These are phyloP conservation scores for Glycine tomentella DNA, from an alignment of 306 rosid species.

Conservation along the genomic window DNA sequence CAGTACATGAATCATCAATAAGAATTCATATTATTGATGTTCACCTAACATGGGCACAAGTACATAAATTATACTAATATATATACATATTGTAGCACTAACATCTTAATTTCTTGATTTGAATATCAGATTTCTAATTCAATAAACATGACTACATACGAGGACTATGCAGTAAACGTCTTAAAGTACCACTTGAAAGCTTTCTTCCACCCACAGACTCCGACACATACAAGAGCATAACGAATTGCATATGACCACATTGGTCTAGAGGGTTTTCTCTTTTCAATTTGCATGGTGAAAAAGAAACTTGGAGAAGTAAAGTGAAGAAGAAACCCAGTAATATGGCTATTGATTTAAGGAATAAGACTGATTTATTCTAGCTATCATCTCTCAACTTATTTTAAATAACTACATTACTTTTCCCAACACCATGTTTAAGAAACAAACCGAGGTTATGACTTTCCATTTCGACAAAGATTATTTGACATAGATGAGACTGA, in stretches of 20 bases:
- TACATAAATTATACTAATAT: background rate
- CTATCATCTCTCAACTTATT: background rate
- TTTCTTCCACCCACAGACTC: slow-evolving; percentile 27
- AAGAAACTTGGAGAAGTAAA: background rate
- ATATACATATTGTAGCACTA: background rate
- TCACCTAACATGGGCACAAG: too few species aligned
- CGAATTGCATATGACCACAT: slow-evolving; percentile 11
- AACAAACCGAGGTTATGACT: background rate
- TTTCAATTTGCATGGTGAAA: background rate
- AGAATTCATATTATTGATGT: too few species aligned
- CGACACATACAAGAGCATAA: slow-evolving; percentile 22
- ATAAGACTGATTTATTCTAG: background rate
- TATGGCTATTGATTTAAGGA: slow-evolving; percentile 19
- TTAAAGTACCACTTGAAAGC: slow-evolving; percentile 39
- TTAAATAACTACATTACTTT: background rate
- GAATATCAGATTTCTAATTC: background rate
- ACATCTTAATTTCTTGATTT: background rate
- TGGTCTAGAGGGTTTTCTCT: slow-evolving; percentile 5
- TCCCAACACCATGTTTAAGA: background rate
- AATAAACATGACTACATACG: background rate
- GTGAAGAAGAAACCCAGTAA: background rate
- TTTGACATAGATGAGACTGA: background rate
- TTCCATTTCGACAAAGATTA: slow-evolving; percentile 5
- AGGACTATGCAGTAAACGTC: background rate
- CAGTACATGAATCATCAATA: too few species aligned